Base-by-base conservation (phyloP, 2,329 filamentous ascomycete species). In the Calonectria hongkongensis region DNA sequence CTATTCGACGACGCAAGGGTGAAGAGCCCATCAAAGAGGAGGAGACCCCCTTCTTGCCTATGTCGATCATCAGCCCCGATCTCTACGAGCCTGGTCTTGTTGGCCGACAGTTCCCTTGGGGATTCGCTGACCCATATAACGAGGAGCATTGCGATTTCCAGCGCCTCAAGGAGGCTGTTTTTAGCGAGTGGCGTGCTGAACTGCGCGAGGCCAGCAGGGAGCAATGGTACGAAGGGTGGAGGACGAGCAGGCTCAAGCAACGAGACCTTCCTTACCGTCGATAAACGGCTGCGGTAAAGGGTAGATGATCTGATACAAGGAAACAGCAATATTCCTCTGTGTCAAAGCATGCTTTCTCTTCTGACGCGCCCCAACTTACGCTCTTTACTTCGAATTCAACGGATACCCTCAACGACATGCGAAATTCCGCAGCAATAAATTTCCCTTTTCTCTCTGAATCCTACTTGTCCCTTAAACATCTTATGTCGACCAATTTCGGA, bases 211-310 rank as follows among this genome's bases (percentile, higher is more conserved):
- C 95, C 66, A 98, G 95, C 83, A 91, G 95, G 69, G 95, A 98
- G 81, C 91, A 95, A 79, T 98, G 95, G 95, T 98, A 98, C 80
- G 96, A 98, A 84, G 93, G 94, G 79, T 98, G 96, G 97, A 92
- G 97, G 85, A 98, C 91, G 10, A 92, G 87, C 84, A 87, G 91
- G 69, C 88, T 93, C 76, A 92, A 92, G 84, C 85, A 88, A 74
- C 86, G 87, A 69, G 86, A 89, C 71, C 80, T 84, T n/a, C 79
- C 83, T 21, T 81, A 82, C 74, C 82, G 82, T 71, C 82, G 83
- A 80, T 86, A 81, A 79, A 72, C 45, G 48, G 51, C 25, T 65
- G 58, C 51, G 36, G 50, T 54, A 18, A 63, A 67, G 56, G 43
- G 60, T 68, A 33, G 27, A 54, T 60, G 62, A 62, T 50, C 54